Conservation (phyloP, 345 rosid species). For the Gynandropsis gynandra region DNA sequence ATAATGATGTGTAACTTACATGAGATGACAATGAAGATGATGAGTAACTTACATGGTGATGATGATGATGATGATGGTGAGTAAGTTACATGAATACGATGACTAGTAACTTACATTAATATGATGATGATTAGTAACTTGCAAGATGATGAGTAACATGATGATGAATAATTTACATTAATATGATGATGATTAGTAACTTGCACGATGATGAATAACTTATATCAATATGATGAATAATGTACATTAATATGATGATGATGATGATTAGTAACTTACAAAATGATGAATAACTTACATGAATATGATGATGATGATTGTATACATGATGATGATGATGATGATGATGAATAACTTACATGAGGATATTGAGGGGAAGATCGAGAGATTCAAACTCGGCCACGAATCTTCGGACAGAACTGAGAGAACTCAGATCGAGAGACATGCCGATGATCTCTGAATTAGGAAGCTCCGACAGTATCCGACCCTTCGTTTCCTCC, state of each 20-base stretch:
- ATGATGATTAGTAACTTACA: too few relatives aligned
- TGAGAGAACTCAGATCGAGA: slow-evolving; percentile 86
- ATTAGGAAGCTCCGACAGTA: slow-evolving; percentile 60
- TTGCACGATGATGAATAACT: slow-evolving; percentile 89
- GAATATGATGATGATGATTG: slow-evolving; percentile 16
- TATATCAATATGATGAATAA: too few relatives aligned
- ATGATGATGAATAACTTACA: slow-evolving; percentile 30
- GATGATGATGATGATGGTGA: slow-evolving; percentile 27
- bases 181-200: background rate
- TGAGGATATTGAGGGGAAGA: slow-evolving; percentile 84
- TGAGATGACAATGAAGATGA: slow-evolving; percentile 27
- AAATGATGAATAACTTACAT: slow-evolving; percentile 32
- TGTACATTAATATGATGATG: too few relatives aligned
- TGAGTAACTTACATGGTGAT: slow-evolving; percentile 56
- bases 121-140: slow-evolving; percentile 4
- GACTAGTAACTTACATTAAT: too few relatives aligned
- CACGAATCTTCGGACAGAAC: slow-evolving; percentile 62
- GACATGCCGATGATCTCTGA: slow-evolving; percentile 64
- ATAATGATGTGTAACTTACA: slow-evolving; percentile 30
- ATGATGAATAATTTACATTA: too few relatives aligned
- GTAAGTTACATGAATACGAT: slow-evolving; percentile 40
- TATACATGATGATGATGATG: background rate
- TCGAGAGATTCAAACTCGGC: slow-evolving; percentile 56
- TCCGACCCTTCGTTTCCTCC: slow-evolving; percentile 70
- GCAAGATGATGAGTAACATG: slow-evolving; percentile 63